Evolutionary conservation across 805 yeast species (phyloP), one percentile per base, ranked within the genome.

Genomic region (Wickerhamomyces pijperi): DNA sequence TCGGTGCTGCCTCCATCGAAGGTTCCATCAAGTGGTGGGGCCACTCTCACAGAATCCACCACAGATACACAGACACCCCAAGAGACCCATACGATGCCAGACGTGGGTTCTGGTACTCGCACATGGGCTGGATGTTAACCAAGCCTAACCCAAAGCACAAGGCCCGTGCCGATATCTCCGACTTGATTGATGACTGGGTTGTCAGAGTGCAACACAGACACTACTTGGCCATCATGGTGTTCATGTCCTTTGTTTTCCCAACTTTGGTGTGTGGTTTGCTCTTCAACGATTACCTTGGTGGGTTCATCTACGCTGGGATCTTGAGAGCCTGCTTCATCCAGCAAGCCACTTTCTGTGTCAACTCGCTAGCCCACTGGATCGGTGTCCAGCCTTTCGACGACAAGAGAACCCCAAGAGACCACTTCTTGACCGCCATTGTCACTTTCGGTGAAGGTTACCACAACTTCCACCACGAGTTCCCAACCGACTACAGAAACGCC

Each of bases 11-110:
- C 34, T 76, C 87, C 40, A 77, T 82, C 36, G 87, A 82, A 59
- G 94, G 94, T 47, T 81, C 90, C 33, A 77, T 82, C 59, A 82
- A 82, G 60, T 82, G 92, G 92, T 83, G 94, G 94, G 75, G 81
- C 36, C 92, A 82, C 58, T 72, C 82, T 38, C 94, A 83, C 63
- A 74, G 94, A 72, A 70, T 82, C 41, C 94, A 83, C 59, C 94
- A 83, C 64, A 72, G 94, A 65, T 83, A 81, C 62, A 82, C 92
- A 5, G 94, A 83, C 61, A 83, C 92, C 20, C 55, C 59, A 41
- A 75, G 90, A 66, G 94, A 83, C 60, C 94, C 94, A 38, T 83
- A 82, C 55, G 92, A 83, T 56, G 92, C 94, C 16, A 73, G 88
- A 65, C 68, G 67, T 53, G 94, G 94, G 15, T 76, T 82, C 59